phyloP scores from a whole-genome alignment of 2,329 filamentous ascomycete species.

The Paraphaeosphaeria minitans region DNA sequence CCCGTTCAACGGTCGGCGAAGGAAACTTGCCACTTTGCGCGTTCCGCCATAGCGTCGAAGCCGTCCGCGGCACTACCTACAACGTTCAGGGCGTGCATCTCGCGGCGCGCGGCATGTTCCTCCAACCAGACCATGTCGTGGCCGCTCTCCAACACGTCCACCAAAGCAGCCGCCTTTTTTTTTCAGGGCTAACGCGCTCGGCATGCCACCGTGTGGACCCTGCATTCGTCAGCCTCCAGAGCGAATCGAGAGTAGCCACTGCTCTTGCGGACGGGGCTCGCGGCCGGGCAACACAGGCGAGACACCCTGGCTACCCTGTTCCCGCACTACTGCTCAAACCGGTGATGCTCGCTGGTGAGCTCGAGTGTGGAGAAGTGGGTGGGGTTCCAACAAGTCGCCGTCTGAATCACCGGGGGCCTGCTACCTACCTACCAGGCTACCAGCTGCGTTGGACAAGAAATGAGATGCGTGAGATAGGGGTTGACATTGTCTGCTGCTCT shows the following conservation, averaged over 20 bases:
- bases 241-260: slow-evolving; percentile 3
- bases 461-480: slow-evolving; percentile 1
- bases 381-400: background rate
- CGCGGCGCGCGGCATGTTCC: background rate
- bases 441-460: background rate
- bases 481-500: background rate
- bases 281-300: slow-evolving; percentile 8
- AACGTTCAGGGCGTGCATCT: background rate
- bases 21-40: background rate
- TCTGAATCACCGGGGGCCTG: slow-evolving; percentile 9
- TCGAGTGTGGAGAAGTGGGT: slow-evolving; percentile 7
- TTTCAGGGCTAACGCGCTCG: slow-evolving; percentile 3
- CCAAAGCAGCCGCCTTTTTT: background rate
- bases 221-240: slow-evolving; percentile 7
- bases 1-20: slow-evolving; percentile 8
- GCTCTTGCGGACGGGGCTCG: background rate
- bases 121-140: slow-evolving; percentile 1
- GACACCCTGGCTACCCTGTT: slow-evolving; percentile 2
- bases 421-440: background rate
- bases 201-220: slow-evolving; percentile 7
- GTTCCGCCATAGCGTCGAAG: slow-evolving; percentile 1
- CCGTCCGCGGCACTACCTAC: background rate
- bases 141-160: background rate
- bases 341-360: background rate
- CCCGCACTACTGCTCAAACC: background rate